Base-by-base conservation (phyloP, 1,284 basidiomycete species). In the Sparassis latifolia region DNA sequence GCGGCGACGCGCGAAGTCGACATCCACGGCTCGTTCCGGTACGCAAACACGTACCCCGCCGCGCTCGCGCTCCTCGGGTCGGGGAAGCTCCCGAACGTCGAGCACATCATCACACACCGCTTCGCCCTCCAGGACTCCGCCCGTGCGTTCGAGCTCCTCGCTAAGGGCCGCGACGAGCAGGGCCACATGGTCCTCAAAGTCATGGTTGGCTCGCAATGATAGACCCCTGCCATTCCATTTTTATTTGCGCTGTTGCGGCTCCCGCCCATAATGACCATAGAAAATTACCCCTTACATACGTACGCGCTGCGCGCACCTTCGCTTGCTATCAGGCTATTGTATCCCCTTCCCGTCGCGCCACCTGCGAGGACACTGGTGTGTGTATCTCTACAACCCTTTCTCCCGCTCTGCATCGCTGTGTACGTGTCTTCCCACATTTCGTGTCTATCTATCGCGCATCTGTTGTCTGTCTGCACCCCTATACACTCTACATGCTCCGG, bases 1-100 rank as follows among this genome's bases (percentile, higher is more conserved):
- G 90, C 92, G 10, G 84, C 92, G 10, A 71, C 87, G 45, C 84
- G 95, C 48, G 95, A 98, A 71, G 92, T 98, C 54, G 94, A 97
- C 69, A 82, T 98, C 58, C 79, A 87, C 59, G 95, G 95, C 54
- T 91, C 90, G 44, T 97, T 97, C 83, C 78, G 86, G 38, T 91
- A 91, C 61, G 84, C 85, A 52, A 86, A 93, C 73, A 94, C 90
- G 27, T 97, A 97, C 67, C 84, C 89, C 6, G 80, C 81, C 40
- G 95, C 94, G 10, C 72, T 96, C 42, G 71, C 75, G 7, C 77
- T 95, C n/a, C 82, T 96, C 39, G 80, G 77, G 3, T 80, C 81
- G 45, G 59, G 81, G 42, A 76, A 81, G 54, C 73, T 85, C 32
- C 71, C 74, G 43, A 79, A 84, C 56, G 77, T 91, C 42, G 77